A percentile compares a stretch with the other conserved stretches of the same genome.
Evolutionary conservation across 352 stramenopile genomes (phyloP).

Genomic region (Globisporangium echinulatum): DNA sequence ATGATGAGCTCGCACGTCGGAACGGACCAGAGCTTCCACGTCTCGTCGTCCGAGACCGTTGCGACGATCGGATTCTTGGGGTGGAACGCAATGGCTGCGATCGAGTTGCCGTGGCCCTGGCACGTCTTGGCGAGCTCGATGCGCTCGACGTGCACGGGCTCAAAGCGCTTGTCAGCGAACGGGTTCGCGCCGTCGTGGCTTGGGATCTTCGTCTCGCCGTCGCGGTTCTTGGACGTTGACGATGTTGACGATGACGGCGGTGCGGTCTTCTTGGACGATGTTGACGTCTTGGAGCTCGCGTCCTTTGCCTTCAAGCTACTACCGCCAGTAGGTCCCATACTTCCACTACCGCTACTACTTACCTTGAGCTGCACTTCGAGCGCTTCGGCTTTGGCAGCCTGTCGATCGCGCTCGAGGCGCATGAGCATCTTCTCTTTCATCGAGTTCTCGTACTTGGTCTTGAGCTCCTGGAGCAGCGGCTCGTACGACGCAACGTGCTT

Average conservation of each 20-base stretch:
- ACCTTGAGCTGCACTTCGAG: conserved; percentile 83
- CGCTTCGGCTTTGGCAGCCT: conserved; percentile 84
- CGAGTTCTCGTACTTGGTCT: conserved; percentile 90
- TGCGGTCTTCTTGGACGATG: conserved; percentile 15
- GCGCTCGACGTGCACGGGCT: conserved; percentile 53
- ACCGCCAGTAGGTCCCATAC: too few relatives aligned
- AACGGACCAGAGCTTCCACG: conserved; percentile 93
- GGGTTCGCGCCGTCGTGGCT: conserved; percentile 58
- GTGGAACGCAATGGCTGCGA: conserved; percentile 89
- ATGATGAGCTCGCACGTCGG: conserved; percentile 92
- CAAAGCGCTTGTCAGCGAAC: conserved; percentile 66
- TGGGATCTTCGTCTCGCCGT: conserved; percentile 59
- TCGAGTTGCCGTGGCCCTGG: conserved; percentile 87
- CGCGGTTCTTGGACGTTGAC: conserved; percentile 24
- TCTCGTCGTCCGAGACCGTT: conserved; percentile 91
- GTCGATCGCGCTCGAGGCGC: conserved; percentile 89
- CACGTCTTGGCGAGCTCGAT: conserved; percentile 86
- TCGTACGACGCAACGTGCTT: conserved; percentile 91
- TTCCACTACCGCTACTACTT: neutral
- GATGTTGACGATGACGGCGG: neutral
- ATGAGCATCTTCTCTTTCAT: conserved; percentile 98
- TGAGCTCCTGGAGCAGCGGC: conserved; percentile 89
- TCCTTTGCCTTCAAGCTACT: conserved; percentile 7
- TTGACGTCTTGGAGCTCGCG: conserved; percentile 1
- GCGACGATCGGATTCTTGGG: conserved; percentile 91